Base-by-base conservation (phyloP, 257 asterid genomes). In the Capsicum rhomboideum region DNA sequence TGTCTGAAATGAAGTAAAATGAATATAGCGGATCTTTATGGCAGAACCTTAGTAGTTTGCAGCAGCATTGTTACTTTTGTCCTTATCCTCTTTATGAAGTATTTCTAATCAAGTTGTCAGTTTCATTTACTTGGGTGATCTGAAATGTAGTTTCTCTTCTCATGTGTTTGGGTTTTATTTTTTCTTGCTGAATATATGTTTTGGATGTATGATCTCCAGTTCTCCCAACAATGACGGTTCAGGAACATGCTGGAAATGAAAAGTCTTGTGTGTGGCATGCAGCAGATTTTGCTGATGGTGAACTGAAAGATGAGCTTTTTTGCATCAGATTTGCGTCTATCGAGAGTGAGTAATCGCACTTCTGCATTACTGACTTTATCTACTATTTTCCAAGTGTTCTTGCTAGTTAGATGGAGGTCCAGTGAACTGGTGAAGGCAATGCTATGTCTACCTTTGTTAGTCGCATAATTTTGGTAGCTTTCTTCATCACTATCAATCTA, bases 251-350 rank as follows among this genome's bases (percentile, higher is more conserved):
- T 11, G 91, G 92, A 29, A 90, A 86, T 82, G 92, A 90, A 6
- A 90, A 90, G 85, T 88, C 92, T 21, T 90, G 92, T 63, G 88
- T 90, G 79, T 90, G 92, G 92, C 92, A 90, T 81, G 92, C 92
- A 6, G 29, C 91, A 8, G 91, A 90, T 86, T 90, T 86, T 83
- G 87, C 92, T 8, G 91, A 88, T 84, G 92, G 92, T 21, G 92
- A 90, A 80, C 83, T 90, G 69, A 90, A 88, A 81, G 85, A 90
- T 59, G 92, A 90, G 85, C 61, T 88, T 69, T 90, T 90, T 80
- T 90, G 92, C 61, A 82, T 90, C 44, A 84, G 92, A 88, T 90
- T 90, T 82, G 85, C 90, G 12, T 88, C 91, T 42, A 85, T 90
- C 2, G 92, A 88, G 80, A 85, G 92, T 90, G 83, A 90, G 91